Conservation (phyloP, 169 alveolate genomes). For the Plasmodium chabaudi region DNA sequence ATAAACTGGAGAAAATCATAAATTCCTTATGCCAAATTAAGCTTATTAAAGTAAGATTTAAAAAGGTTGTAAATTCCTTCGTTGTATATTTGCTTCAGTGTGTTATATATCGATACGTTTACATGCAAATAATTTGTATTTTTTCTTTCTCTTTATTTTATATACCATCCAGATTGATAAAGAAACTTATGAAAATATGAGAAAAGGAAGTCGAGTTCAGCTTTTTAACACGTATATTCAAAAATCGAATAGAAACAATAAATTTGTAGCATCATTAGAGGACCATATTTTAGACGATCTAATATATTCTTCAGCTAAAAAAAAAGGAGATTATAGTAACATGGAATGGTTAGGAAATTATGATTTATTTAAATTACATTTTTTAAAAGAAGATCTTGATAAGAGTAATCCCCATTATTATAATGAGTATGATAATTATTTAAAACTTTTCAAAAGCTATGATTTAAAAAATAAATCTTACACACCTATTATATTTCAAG, state of each 20-base stretch:
- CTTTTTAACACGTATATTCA: constrained; percentile 46
- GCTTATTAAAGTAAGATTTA: constrained; percentile 20
- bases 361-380: constrained; percentile 23
- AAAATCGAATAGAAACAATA: constrained; percentile 34
- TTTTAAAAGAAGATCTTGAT: constrained; percentile 32
- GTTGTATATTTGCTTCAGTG: not conserved
- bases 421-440: constrained; percentile 16
- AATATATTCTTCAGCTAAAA: constrained; percentile 21
- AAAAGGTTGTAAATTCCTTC: not conserved
- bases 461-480: constrained; percentile 10
- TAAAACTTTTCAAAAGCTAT: constrained; percentile 15
- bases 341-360: constrained; percentile 24
- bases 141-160: not conserved
- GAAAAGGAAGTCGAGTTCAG: constrained; percentile 44
- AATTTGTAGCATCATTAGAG: constrained; percentile 16
- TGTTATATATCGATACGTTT: not conserved
- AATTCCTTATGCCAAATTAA: constrained; percentile 60
- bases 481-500: constrained; percentile 67
- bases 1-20: constrained; percentile 38
- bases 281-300: constrained; percentile 32
- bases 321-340: not conserved
- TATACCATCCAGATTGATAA: constrained; percentile 28
- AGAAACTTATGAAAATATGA: constrained; percentile 49
- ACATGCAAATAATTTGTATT: not conserved
- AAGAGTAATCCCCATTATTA: not conserved